A percentile compares a stretch with the other conserved stretches of the same genome.
These are phyloP conservation scores for Phytophthora ramorum DNA, from an alignment of 352 stramenopile genomes.

Conservation along the genomic window DNA sequence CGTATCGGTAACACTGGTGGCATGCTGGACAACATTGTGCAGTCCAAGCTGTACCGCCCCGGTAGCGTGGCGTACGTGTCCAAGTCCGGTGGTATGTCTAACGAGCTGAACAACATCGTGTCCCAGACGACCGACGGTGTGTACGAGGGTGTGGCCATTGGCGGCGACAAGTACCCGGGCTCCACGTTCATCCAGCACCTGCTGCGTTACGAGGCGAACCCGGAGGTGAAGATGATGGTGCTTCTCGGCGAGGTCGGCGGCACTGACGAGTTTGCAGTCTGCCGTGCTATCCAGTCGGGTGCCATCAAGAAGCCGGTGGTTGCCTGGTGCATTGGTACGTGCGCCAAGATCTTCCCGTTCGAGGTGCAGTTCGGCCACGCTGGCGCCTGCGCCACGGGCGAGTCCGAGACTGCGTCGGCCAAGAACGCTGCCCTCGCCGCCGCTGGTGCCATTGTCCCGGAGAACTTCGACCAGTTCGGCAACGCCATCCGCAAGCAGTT, in stretches of 20 bases:
- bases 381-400: slow-evolving; percentile 92
- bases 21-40: slow-evolving; percentile 98
- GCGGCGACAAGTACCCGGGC: slow-evolving; percentile 96
- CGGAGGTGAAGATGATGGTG: slow-evolving; percentile 96
- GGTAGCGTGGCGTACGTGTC: slow-evolving; percentile 97
- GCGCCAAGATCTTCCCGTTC: slow-evolving; percentile 97
- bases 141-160: slow-evolving; percentile 95
- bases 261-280: slow-evolving; percentile 97
- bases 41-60: slow-evolving; percentile 96
- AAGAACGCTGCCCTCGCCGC: slow-evolving; percentile 94
- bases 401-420: slow-evolving; percentile 94
- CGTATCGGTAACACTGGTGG: slow-evolving; percentile 97
- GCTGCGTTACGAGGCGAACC: slow-evolving; percentile 96
- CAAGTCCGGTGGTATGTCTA: slow-evolving; percentile 97
- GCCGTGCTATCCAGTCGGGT: slow-evolving; percentile 92
- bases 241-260: slow-evolving; percentile 96
- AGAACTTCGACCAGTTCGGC: slow-evolving; percentile 96
- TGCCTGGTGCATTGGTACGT: slow-evolving; percentile 98
- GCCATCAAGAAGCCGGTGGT: slow-evolving; percentile 97
- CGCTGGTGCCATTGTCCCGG: slow-evolving; percentile 93
- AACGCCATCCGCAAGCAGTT: slow-evolving; percentile 93
- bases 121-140: slow-evolving; percentile 95
- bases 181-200: slow-evolving; percentile 97
- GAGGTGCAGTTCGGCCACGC: slow-evolving; percentile 98
- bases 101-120: slow-evolving; percentile 99